Evolutionary conservation across 306 rosid genomes (phyloP), one percentile per base, ranked within the genome.

Genomic region (Sicyos edulis): DNA sequence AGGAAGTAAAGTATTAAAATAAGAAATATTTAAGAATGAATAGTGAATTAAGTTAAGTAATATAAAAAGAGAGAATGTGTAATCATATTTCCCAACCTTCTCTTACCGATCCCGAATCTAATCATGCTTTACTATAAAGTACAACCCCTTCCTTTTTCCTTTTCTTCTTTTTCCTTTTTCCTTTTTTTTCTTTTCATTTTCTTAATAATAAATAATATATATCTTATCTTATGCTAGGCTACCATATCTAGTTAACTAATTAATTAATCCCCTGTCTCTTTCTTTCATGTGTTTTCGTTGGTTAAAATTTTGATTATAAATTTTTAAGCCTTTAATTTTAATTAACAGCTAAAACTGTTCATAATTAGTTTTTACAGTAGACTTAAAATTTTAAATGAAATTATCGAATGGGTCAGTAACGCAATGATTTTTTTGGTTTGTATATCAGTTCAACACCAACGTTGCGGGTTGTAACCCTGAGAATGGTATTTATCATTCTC

Each of bases 21-120:
- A 24, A 11, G 20, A 0, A 29, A 26, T 24, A 60, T 12, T 67
- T 10, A 45, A 72, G 52, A 47, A 45, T 62, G 51, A 29, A 71
- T 34, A 42, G 9, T 59, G 14, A 45, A 45, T 47, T 10, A 11
- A 3, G 5, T 47, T 47, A 47, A 47, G 14, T 47, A 47, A 47
- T 11, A 47, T 15, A 9, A 32, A 61, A 85, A 78, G 84, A 80
- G 79, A 88, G 78, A 84, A 42, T 22, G 42, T 26, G 42, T 10
- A 89, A 92, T 89, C 89, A 92, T 92, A 84, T 78, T 80, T 77
- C 89, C 91, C 95, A 82, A 84, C 51, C 50, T 40, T 63, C 66
- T 70, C 83, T 82, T 83, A 58, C 80, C 79, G 90, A 84, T 82
- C 85, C 91, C 86, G 80, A 87, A 85, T 91, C 91, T 75, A 82